These are phyloP conservation scores for Trichoderma simmonsii DNA, from an alignment of 2,329 filamentous ascomycete genomes.

Conservation along the genomic window DNA sequence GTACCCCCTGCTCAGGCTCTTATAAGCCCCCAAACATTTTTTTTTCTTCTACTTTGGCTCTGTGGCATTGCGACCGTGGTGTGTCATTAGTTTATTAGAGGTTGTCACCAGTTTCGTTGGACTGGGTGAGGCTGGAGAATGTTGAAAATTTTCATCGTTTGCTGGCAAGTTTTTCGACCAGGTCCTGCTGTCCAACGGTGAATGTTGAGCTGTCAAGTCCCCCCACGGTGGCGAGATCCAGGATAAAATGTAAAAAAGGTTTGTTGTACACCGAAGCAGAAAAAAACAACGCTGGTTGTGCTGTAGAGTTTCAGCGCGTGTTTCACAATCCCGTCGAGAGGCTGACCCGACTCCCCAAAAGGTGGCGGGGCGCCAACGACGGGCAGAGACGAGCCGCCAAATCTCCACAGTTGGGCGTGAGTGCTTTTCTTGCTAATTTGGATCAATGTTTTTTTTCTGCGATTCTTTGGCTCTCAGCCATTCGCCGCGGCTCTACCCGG, in stretches of 20 bases:
- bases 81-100: neutral
- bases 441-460: too few species aligned
- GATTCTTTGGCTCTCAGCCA: neutral
- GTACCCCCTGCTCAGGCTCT: neutral
- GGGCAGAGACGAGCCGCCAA: constrained; percentile 23
- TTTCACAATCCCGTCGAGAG: constrained; percentile 11
- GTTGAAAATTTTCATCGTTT: neutral
- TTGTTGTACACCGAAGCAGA: neutral
- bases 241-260: neutral
- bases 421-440: constrained; percentile 27
- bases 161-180: neutral
- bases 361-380: constrained; percentile 18
- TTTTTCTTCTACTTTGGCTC: neutral
- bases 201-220: neutral
- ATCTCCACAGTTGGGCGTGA: constrained; percentile 38
- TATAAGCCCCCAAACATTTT: neutral
- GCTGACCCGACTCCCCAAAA: neutral
- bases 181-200: neutral
- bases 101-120: neutral
- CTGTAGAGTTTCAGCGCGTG: constrained; percentile 10
- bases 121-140: neutral
- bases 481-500: constrained; percentile 8
- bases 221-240: constrained; percentile 12
- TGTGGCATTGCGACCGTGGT: neutral
- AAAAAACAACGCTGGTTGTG: neutral